A percentile compares a stretch with the other conserved stretches of the same genome.
phyloP scores from a whole-genome alignment of 192 early-diverging fungal genomes.

The Geranomyces variabilis region DNA sequence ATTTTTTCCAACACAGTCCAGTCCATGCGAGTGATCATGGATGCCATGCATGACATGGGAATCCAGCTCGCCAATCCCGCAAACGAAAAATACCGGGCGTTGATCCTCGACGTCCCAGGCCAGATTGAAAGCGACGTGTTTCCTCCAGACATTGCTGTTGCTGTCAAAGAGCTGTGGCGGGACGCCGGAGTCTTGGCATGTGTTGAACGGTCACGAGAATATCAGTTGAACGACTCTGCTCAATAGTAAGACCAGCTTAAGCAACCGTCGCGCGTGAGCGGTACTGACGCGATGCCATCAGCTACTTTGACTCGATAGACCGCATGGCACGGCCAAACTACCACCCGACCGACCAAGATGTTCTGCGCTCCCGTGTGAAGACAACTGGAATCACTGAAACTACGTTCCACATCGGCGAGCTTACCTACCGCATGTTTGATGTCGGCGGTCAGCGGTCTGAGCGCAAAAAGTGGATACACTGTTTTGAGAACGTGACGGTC shows the following conservation, averaged over 20 bases:
- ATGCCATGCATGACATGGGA: slow-evolving; percentile 89
- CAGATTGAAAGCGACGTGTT: slow-evolving; percentile 90
- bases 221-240: slow-evolving; percentile 96
- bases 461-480: slow-evolving; percentile 99
- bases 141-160: slow-evolving; percentile 75
- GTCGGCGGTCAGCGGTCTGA: slow-evolving; percentile 98
- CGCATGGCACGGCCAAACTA: slow-evolving; percentile 82
- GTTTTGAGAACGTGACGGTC: slow-evolving; percentile 95
- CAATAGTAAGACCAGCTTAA: slow-evolving; percentile 70
- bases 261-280: too few species aligned
- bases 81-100: slow-evolving; percentile 70
- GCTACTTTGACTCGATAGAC: slow-evolving; percentile 94
- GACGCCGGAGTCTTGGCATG: slow-evolving; percentile 84
- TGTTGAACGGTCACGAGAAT: slow-evolving; percentile 83
- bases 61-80: slow-evolving; percentile 70
- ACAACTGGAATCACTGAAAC: slow-evolving; percentile 98
- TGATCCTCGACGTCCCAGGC: slow-evolving; percentile 79
- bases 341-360: slow-evolving; percentile 92
- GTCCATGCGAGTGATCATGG: slow-evolving; percentile 93
- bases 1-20: slow-evolving; percentile 95
- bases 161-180: slow-evolving; percentile 81
- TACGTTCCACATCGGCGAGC: slow-evolving; percentile 84
- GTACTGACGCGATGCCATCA: slow-evolving; percentile 26
- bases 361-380: slow-evolving; percentile 95
- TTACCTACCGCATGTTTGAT: slow-evolving; percentile 96